Base-by-base conservation (phyloP, 306 rosid genomes). In the Cyclanthera cordifolia region DNA sequence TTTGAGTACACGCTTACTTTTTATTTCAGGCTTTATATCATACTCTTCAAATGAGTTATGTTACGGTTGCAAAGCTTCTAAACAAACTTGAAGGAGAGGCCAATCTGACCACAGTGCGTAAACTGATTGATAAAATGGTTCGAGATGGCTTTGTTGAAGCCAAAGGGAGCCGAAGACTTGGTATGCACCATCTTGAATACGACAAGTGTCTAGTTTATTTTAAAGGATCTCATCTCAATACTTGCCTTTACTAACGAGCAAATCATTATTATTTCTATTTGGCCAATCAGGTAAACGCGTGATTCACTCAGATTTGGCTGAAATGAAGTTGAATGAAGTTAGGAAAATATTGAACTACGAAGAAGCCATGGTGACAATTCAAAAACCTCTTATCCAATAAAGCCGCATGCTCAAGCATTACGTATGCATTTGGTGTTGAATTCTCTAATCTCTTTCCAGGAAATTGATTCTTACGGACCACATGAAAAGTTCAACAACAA, bases 121-220 rank as follows among this genome's bases (percentile, higher is more conserved):
- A 83, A 82, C 77, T 90, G 66, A 77, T 90, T 67, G 85, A 82
- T 13, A 86, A 76, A 76, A 90, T 93, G 96, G 64, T 83, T 32
- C 82, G 53, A 69, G 99, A 94, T 46, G 99, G 99, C 56, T 88
- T 82, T 72, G 76, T 90, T 37, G 97, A 90, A 80, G 82, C 85
- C 67, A 86, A 82, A 77, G 88, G 91, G 76, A 86, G 1, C 80
- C 78, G 83, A 82, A 88, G 82, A 86, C 84, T 90, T 64, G 97
- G 99, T 90, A 75, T 30, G 57, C 45, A 34, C 75, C 58, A 47
- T 9, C 51, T 46, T 69, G 14, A 16, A 67, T 53, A 69, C 58
- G 0, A n/a, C n/a, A 20, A 45, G 70, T 47, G 28, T 39, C 66
- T 27, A 21, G 45, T 73, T 53, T 72, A 41, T 20, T 21, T 71